Evolutionary conservation across 371 early-diverging fungal genomes (phyloP).

Genomic region (Dinochytrium kinnereticum): DNA sequence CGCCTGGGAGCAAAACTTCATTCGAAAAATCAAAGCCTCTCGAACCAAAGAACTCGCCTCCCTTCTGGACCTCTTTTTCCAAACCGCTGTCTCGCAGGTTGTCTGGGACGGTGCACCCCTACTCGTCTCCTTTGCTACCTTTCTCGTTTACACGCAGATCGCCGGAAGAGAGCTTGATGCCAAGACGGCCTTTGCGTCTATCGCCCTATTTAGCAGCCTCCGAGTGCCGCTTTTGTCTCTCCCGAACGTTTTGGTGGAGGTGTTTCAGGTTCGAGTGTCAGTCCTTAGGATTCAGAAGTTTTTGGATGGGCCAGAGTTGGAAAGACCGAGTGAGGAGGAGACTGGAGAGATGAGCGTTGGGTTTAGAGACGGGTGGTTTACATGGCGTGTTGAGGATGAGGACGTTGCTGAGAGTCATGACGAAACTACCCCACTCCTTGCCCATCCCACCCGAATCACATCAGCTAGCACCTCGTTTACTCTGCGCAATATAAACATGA

Average conservation of each 20-base stretch:
- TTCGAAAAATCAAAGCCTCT: too few species aligned
- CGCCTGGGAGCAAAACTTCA: constrained; percentile 56
- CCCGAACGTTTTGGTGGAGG: constrained; percentile 40
- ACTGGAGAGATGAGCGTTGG: not conserved
- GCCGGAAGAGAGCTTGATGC: constrained; percentile 43
- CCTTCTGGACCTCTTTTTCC: too few species aligned
- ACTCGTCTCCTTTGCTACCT: constrained; percentile 43
- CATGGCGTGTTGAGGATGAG: constrained; percentile 8
- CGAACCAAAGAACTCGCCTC: too few species aligned
- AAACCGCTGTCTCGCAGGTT: too few species aligned
- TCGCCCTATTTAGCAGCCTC: constrained; percentile 45
- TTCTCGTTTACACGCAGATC: constrained; percentile 30
- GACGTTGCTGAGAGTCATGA: too few species aligned
- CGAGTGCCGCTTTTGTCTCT: constrained; percentile 32
- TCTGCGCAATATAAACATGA: too few species aligned
- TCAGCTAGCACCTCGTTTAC: not conserved
- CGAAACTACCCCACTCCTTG: constrained; percentile 9
- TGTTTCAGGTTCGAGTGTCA: constrained; percentile 47
- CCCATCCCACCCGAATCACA: not conserved
- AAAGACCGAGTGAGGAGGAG: not conserved
- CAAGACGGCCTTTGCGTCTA: constrained; percentile 51
- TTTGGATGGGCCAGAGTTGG: constrained; percentile 49
- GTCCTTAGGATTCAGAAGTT: constrained; percentile 44
- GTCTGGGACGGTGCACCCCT: constrained; percentile 32
- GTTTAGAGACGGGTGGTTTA: constrained; percentile 26